phyloP scores from a whole-genome alignment of 352 stramenopile genomes.

The Albugo laibachii region DNA sequence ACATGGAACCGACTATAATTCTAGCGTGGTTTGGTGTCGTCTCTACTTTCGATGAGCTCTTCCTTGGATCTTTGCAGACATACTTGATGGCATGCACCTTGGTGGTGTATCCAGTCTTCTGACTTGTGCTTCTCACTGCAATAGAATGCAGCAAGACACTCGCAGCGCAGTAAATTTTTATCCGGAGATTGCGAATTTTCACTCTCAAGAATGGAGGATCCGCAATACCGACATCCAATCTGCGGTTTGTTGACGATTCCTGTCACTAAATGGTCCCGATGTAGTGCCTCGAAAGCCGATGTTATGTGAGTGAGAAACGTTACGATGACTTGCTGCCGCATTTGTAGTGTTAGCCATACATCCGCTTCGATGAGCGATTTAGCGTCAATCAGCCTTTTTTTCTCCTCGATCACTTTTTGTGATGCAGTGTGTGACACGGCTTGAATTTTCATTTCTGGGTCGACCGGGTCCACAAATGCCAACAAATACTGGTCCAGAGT shows the following conservation, averaged over 20 bases:
- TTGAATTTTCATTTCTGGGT: conserved; percentile 58
- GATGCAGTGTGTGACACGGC: conserved; percentile 51
- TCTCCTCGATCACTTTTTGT: conserved; percentile 24
- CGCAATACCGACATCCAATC: conserved; percentile 61
- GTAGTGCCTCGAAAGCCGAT: conserved; percentile 73
- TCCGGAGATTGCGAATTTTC: conserved; percentile 15
- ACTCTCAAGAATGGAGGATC: conserved; percentile 4
- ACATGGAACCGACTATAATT: too few species aligned
- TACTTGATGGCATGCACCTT: conserved; percentile 51
- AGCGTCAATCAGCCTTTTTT: conserved; percentile 41
- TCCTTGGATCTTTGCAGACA: conserved; percentile 14
- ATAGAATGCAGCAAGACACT: conserved; percentile 61
- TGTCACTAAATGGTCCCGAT: conserved; percentile 41
- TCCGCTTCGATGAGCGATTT: conserved; percentile 64
- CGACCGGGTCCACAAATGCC: conserved; percentile 52
- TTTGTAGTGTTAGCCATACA: conserved; percentile 69
- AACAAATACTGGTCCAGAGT: conserved; percentile 55
- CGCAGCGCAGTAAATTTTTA: conserved; percentile 26
- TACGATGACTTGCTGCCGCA: conserved; percentile 67
- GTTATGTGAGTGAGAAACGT: conserved; percentile 63
- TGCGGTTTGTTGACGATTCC: neutral
- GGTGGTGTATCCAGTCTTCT: conserved; percentile 68
- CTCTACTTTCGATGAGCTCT: too few species aligned
- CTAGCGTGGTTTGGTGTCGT: too few species aligned
- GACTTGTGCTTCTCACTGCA: conserved; percentile 70